Percentiles rank a stretch among this genome's conserved stretches.
These are phyloP conservation scores for Cupressus sempervirens DNA, from an alignment of 75 land plant species.

Conservation along the genomic window DNA sequence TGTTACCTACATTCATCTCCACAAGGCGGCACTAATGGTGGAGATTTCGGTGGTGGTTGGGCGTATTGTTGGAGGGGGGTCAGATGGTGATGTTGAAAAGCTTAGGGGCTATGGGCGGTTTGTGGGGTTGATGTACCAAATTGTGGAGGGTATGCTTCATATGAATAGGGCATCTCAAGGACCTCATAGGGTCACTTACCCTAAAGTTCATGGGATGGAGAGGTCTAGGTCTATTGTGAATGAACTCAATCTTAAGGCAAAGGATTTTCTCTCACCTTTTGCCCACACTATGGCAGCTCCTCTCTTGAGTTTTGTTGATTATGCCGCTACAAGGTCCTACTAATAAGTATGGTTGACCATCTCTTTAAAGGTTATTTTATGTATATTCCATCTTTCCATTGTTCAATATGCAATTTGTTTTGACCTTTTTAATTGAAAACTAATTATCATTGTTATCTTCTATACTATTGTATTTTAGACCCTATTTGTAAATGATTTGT, in stretches of 20 bases:
- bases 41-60: slow-evolving; percentile 72
- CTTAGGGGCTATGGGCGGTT: slow-evolving; percentile 58
- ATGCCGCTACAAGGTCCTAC: slow-evolving; percentile 44
- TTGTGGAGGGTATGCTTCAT: slow-evolving; percentile 53
- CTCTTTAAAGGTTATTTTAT: no score
- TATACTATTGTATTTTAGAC: no score
- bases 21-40: slow-evolving; percentile 60
- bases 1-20: slow-evolving; percentile 23
- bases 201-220: slow-evolving; percentile 59
- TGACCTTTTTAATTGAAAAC: no score
- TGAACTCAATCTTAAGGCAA: slow-evolving; percentile 53
- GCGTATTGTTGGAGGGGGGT: slow-evolving; percentile 59
- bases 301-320: slow-evolving; percentile 70
- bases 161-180: slow-evolving; percentile 15
- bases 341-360: background rate
- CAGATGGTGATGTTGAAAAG: slow-evolving; percentile 32
- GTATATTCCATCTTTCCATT: no score
- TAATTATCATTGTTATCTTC: no score
- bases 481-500: no score
- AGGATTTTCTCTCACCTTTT: slow-evolving; percentile 43
- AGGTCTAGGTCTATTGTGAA: slow-evolving; percentile 61
- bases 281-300: slow-evolving; percentile 46
- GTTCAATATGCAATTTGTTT: no score
- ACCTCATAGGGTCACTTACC: slow-evolving; percentile 48
- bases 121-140: slow-evolving; percentile 67